These are phyloP conservation scores for Exserohilum turcica DNA, from an alignment of 2,329 filamentous ascomycete genomes.

Conservation along the genomic window DNA sequence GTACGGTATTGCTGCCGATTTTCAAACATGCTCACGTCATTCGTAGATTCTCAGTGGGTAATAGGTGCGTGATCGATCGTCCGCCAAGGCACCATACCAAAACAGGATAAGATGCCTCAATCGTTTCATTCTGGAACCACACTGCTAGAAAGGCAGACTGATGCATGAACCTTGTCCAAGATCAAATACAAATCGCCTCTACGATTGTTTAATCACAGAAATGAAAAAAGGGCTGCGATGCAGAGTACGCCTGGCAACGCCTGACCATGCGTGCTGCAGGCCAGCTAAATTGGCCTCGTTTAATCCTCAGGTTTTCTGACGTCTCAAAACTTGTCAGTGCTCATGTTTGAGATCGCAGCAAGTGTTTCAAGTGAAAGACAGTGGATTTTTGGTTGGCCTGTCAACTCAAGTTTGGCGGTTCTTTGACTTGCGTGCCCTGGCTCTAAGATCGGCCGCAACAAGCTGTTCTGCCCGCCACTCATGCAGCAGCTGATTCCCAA, in stretches of 20 bases:
- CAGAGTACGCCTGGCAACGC: constrained; percentile 1
- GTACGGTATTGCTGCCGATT: no score
- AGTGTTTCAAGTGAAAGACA: constrained; percentile 6
- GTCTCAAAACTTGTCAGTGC: constrained; percentile 16
- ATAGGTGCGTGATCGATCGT: no score
- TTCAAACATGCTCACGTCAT: no score
- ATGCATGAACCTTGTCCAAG: not conserved
- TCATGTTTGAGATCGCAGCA: constrained; percentile 6
- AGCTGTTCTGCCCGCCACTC: not conserved
- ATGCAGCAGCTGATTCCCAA: not conserved
- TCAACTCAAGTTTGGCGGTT: not conserved
- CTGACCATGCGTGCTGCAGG: not conserved
- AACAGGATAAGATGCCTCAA: not conserved
- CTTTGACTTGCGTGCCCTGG: not conserved
- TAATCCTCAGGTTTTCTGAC: constrained; percentile 15
- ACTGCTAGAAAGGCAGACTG: not conserved
- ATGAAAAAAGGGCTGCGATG: not conserved
- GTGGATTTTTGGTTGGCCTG: constrained; percentile 1
- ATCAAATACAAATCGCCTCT: not conserved
- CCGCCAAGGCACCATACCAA: no score
- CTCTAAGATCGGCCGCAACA: not conserved
- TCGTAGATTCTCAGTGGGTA: no score
- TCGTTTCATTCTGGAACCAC: not conserved
- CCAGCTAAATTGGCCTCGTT: constrained; percentile 4
- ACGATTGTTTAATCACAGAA: not conserved